phyloP scores from a whole-genome alignment of 2,329 filamentous ascomycete genomes.

The Cryoendolithus antarcticus region DNA sequence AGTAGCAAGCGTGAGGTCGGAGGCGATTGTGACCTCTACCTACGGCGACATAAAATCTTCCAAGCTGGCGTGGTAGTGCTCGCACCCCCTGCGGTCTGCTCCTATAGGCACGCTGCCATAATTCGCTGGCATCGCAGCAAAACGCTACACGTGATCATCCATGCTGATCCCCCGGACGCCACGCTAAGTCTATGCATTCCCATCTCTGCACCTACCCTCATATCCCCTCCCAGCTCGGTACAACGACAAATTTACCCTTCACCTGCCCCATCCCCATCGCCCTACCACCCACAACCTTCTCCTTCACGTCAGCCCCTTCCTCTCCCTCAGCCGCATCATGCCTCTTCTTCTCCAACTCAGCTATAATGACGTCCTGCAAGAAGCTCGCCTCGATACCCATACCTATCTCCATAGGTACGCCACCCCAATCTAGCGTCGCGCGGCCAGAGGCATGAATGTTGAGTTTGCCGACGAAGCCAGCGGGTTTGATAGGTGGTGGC shows the following conservation, averaged over 20 bases:
- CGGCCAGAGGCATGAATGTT: constrained; percentile 49
- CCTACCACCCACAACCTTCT: constrained; percentile 23
- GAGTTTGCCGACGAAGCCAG: constrained; percentile 47
- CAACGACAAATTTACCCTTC: constrained; percentile 53
- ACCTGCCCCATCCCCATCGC: constrained; percentile 48
- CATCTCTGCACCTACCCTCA: no score
- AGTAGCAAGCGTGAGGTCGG: no score
- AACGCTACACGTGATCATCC: no score
- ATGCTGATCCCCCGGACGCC: no score
- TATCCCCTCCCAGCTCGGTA: constrained; percentile 47
- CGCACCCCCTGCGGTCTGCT: no score
- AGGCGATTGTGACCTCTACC: no score
- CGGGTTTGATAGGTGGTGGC: constrained; percentile 16
- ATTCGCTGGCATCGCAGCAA: no score
- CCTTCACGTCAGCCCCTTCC: constrained; percentile 1
- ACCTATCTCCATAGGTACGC: constrained; percentile 45
- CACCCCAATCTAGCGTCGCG: constrained; percentile 51
- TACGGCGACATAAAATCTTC: no score
- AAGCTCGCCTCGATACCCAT: constrained; percentile 46
- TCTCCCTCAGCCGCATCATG: not conserved
- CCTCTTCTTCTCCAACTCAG: constrained; percentile 18
- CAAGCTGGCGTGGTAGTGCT: no score
- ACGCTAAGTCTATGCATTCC: no score
- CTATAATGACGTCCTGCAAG: constrained; percentile 46
- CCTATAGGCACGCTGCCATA: no score